Evolutionary conservation across 306 rosid genomes (phyloP), one percentile per base, ranked within the genome.

Genomic region (Trifolium fragiferum): DNA sequence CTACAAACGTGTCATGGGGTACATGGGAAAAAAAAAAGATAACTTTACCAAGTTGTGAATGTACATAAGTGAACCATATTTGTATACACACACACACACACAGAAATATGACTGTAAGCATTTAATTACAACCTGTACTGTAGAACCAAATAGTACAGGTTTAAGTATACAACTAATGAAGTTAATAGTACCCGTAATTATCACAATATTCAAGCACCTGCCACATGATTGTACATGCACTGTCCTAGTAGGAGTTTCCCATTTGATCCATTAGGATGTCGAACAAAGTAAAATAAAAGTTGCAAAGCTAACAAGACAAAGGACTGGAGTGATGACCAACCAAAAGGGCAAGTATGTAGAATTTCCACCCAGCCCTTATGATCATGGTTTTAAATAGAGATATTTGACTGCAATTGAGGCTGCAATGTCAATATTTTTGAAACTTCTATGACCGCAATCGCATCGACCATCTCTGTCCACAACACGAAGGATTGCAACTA

Each of bases 21-120:
- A 51, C 44, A 64, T n/a, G 44, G 47, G 74, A 54, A 32, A 44
- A 58, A 70, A 68, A 72, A 72, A 75, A 81, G 33, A 66, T 58
- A 59, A 58, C 51, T 58, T n/a, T 18, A 27, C 66, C 19, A 62
- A 50, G 23, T 78, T 30, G 33, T 21, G 25, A 69, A 1, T 44
- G 70, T 77, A 44, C 41, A 44, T 44, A 33, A 20, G 61, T 44
- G 62, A 68, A 33, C 25, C 51, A 16, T 10, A 38, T 8, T 76
- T 54, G 0, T 9, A 15, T 4, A 19, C 3, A 12, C 27, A 11
- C 3, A 12, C 27, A 11, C 3, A 21, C 21, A 44, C 38, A 66
- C 0, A 51, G 7, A 7, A 43, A 32, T 33, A 30, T 3, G 51
- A 40, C 18, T 65, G n/a, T 40, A 44, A 1, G 18, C 49, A 37